These are phyloP conservation scores for Cronartium quercuum DNA, from an alignment of 1,284 basidiomycete genomes.

Conservation along the genomic window DNA sequence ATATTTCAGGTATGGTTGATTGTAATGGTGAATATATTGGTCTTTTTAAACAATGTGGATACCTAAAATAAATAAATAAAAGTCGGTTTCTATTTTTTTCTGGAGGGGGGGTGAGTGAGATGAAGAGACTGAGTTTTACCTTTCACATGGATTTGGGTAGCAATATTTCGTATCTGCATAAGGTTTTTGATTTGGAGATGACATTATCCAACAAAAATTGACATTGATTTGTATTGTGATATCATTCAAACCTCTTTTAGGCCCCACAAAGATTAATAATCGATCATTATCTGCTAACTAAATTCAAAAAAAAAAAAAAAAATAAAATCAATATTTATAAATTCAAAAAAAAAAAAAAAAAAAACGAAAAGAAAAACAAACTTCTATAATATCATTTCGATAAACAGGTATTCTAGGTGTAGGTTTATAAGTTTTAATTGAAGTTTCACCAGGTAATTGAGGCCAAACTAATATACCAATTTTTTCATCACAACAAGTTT, in stretches of 20 bases:
- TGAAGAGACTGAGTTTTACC: background rate
- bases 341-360: background rate
- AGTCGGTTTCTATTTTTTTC: too few relatives aligned
- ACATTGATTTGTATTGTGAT: conserved; percentile 4
- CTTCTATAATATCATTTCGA: background rate
- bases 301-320: background rate
- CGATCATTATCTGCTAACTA: conserved; percentile 11
- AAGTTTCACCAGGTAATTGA: conserved; percentile 2
- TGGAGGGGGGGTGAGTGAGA: too few relatives aligned
- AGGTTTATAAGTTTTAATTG: background rate
- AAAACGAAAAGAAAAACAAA: background rate
- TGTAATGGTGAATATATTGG: background rate
- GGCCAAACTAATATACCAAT: conserved; percentile 15
- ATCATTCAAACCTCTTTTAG: background rate
- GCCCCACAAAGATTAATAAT: conserved; percentile 4
- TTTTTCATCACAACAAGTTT: background rate
- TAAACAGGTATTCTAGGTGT: conserved; percentile 17
- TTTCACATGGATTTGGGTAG: conserved; percentile 19
- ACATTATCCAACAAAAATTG: background rate
- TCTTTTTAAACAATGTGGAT: background rate
- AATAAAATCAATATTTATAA: too few relatives aligned
- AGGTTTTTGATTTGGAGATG: background rate
- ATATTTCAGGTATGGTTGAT: background rate
- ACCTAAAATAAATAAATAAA: background rate
- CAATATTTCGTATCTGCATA: conserved; percentile 6